A percentile compares a stretch with the other conserved stretches of the same genome.
Evolutionary conservation across 306 rosid genomes (phyloP).

Genomic region (Quillaja saponaria): DNA sequence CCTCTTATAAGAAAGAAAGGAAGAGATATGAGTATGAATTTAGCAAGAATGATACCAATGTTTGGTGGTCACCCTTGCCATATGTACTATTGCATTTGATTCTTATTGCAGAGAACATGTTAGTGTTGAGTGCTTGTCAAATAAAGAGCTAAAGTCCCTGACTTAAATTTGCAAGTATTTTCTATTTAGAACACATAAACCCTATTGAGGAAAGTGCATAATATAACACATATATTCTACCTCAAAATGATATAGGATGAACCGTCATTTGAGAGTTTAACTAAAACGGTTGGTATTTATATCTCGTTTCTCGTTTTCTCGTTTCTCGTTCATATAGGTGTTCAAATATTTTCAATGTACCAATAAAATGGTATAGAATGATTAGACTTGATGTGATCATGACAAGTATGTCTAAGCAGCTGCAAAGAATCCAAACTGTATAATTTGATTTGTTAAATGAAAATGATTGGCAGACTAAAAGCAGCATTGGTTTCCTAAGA

Average conservation of each 20-base stretch:
- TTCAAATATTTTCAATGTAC: too few species aligned
- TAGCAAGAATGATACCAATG: slow-evolving; percentile 49
- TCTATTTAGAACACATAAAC: too few species aligned
- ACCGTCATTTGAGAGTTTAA: too few species aligned
- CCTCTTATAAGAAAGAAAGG: not conserved
- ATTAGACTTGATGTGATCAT: slow-evolving; percentile 40
- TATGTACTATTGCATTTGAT: slow-evolving; percentile 28
- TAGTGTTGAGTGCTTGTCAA: slow-evolving; percentile 22
- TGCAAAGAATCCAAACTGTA: slow-evolving; percentile 23
- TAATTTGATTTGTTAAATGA: slow-evolving; percentile 42
- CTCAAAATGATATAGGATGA: too few species aligned
- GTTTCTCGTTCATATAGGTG: too few species aligned
- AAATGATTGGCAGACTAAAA: slow-evolving; percentile 55
- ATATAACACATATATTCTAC: too few species aligned
- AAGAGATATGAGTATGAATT: slow-evolving; percentile 39
- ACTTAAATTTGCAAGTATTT: slow-evolving; percentile 19
- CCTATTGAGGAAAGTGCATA: too few species aligned
- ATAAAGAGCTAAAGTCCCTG: not conserved
- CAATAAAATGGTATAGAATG: too few species aligned
- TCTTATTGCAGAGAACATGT: slow-evolving; percentile 5
- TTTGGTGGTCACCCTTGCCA: slow-evolving; percentile 34
- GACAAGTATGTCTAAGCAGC: slow-evolving; percentile 44
- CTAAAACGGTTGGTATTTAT: too few species aligned
- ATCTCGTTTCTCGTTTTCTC: too few species aligned
- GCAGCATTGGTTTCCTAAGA: slow-evolving; percentile 50